A percentile compares a stretch with the other conserved stretches of the same genome.
phyloP scores from a whole-genome alignment of 2,329 filamentous ascomycete species.

The Cytospora paraplurivora region DNA sequence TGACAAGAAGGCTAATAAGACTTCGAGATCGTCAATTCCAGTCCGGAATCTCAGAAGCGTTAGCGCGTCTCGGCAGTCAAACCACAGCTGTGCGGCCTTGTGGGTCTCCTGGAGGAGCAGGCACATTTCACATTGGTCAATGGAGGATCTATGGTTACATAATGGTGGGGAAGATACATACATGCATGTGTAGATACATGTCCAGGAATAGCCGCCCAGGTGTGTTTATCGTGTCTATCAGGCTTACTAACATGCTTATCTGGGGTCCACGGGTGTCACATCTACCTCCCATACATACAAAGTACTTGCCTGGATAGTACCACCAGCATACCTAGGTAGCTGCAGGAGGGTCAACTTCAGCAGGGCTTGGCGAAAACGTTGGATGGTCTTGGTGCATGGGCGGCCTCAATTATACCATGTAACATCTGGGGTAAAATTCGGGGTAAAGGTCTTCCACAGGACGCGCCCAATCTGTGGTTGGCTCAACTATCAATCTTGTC shows the following conservation, averaged over 20 bases:
- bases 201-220: background rate
- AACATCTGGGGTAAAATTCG: background rate
- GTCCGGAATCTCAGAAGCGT: conserved; percentile 12
- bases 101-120: conserved; percentile 3
- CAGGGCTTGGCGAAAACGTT: conserved; percentile 14
- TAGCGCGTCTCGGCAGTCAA: conserved; percentile 13
- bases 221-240: background rate
- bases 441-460: too few species aligned
- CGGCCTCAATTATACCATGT: conserved; percentile 19
- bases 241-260: background rate
- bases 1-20: background rate
- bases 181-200: background rate
- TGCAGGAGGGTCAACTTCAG: background rate
- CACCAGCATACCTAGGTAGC: background rate
- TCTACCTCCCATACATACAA: conserved; percentile 1
- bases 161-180: conserved; percentile 9
- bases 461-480: too few species aligned
- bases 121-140: conserved; percentile 19
- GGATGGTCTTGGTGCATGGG: background rate
- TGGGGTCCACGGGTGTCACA: conserved; percentile 3
- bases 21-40: conserved; percentile 2
- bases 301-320: background rate
- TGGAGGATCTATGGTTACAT: conserved; percentile 8
- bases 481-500: too few species aligned
- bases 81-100: conserved; percentile 8